Base-by-base conservation (phyloP, 441 rosid species). In the Melastoma candidum region DNA sequence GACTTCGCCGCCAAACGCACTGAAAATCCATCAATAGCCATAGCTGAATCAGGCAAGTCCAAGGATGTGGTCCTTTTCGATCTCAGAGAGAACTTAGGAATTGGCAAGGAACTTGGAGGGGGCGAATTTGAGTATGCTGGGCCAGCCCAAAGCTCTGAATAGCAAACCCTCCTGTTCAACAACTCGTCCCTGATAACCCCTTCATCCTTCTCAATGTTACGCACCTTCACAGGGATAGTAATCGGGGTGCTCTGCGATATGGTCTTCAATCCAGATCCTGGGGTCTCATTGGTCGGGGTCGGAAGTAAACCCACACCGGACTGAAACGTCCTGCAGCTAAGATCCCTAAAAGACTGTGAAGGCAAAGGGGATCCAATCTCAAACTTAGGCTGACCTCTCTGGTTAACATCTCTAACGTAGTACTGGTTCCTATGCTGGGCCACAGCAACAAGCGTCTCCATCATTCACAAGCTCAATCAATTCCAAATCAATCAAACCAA, bases 91-190 rank as follows among this genome's bases (percentile, higher is more conserved):
- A 93, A 93, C 75, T 78, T 93, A 4, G 97, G 98, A 24, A 88
- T 84, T 0, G 95, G 98, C 61, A 88, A 60, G 43, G 97, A 93
- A 63, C 95, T 83, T 11, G 98, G 84, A 0, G 95, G 88, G 2
- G 98, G 95, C 0, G 97, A 93, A 78, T 86, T 88, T 10, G 97
- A 93, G 68, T 93, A 88, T 9, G 98, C 85, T 39, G 98, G 98
- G 8, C 97, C 98, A 3, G 98, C 98, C 97, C 97, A 93, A 9
- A 76, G 75, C 75, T 93, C 97, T 55, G 92, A 78, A 64, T 61
- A 82, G 1, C 71, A 69, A 47, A 79, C 49, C 53, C 64, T 71
- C 56, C 71, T 71, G 32, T 62, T 54, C 39, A 58, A 62, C 48
- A 77, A 25, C 44, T 72, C 81, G 41, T 71, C 81, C 46, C 11